Evolutionary conservation across 2,329 filamentous ascomycete species (phyloP).

Genomic region (Claviceps arundinis): DNA sequence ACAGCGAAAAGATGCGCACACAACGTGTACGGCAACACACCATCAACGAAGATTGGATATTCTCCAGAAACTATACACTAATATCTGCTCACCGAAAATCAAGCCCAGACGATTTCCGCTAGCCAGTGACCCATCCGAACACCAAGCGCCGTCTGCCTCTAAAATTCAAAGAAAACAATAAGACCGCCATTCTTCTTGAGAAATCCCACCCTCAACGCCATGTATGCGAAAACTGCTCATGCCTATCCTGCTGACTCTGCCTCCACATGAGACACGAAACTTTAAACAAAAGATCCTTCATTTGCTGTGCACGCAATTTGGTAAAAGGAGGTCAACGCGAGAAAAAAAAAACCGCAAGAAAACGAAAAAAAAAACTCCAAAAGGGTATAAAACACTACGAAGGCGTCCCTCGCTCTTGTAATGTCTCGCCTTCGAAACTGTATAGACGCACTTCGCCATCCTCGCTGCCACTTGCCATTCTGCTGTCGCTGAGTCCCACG

Average conservation of each 20-base stretch:
- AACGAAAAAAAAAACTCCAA: background rate
- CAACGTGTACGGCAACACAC: too few species aligned
- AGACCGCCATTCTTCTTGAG: background rate
- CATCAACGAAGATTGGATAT: too few species aligned
- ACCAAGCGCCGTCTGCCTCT: background rate
- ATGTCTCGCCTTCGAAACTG: constrained; percentile 49
- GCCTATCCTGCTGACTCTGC: background rate
- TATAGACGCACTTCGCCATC: constrained; percentile 84
- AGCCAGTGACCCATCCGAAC: background rate
- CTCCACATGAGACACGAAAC: background rate
- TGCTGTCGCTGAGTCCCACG: constrained; percentile 77
- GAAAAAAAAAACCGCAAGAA: background rate
- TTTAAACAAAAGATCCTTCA: background rate
- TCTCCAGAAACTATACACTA: too few species aligned
- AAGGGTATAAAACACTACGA: constrained; percentile 18
- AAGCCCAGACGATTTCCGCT: background rate
- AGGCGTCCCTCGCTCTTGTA: constrained; percentile 38
- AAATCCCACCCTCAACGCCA: background rate
- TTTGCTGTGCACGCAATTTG: background rate
- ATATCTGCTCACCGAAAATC: background rate
- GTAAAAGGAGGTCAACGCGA: background rate
- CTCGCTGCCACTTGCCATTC: constrained; percentile 84
- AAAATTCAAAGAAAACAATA: background rate
- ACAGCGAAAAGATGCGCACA: too few species aligned
- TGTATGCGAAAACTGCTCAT: background rate